Conservation (phyloP, 768 basidiomycete genomes). For the Lactarius evosmus region DNA sequence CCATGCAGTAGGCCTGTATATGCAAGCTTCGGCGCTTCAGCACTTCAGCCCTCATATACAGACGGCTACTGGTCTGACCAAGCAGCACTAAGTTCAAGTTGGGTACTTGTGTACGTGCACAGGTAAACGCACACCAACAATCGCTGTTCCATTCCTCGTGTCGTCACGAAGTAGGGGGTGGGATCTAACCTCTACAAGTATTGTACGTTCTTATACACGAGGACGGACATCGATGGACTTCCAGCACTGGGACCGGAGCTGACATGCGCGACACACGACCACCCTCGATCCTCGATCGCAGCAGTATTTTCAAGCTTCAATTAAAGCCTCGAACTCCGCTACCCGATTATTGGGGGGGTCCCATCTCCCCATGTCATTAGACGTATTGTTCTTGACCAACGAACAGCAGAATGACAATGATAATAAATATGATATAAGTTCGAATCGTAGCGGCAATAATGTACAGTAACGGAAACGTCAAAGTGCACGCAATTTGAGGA, state of each 20-base stretch:
- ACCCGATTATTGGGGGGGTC: not conserved
- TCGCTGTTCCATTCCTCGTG: not conserved
- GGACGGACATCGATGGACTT: too few relatives aligned
- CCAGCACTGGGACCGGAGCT: too few relatives aligned
- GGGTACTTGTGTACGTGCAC: too few relatives aligned
- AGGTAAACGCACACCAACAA: too few relatives aligned
- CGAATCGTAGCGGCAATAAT: not conserved
- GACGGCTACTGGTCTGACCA: too few relatives aligned
- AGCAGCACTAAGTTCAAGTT: too few relatives aligned
- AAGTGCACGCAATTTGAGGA: not conserved
- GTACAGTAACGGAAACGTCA: conserved; percentile 1
- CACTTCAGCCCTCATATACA: too few relatives aligned
- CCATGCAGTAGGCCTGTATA: too few relatives aligned
- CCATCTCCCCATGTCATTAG: not conserved
- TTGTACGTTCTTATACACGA: not conserved
- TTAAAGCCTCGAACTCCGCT: conserved; percentile 6
- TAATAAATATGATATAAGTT: not conserved
- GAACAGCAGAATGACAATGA: not conserved
- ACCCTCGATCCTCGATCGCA: not conserved
- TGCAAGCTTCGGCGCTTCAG: too few relatives aligned
- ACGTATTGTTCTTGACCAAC: not conserved
- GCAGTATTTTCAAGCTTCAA: not conserved
- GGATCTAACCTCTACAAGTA: too few relatives aligned
- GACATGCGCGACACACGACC: not conserved
- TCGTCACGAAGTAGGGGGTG: too few relatives aligned